Percentiles rank a stretch among this genome's conserved stretches.
These are phyloP conservation scores for Marsdenia floribunda DNA, from an alignment of 257 asterid genomes.

Conservation along the genomic window DNA sequence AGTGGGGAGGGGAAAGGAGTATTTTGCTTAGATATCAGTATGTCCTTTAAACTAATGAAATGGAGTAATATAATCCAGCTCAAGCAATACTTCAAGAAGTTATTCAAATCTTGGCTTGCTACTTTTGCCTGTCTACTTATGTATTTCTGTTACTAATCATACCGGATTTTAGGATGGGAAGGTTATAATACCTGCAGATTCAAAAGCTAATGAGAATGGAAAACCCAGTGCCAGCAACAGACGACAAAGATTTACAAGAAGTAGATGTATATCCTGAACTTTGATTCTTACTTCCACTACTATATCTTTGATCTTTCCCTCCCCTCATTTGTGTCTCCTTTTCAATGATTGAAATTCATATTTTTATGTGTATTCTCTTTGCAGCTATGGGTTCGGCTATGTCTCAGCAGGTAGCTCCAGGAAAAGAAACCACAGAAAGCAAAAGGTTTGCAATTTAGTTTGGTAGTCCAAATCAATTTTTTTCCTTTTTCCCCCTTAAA, in stretches of 20 bases:
- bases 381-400: constrained; percentile 64
- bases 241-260: constrained; percentile 47
- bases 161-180: constrained; percentile 17
- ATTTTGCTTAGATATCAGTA: neutral
- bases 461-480: neutral
- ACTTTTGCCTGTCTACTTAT: neutral
- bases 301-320: neutral
- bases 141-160: neutral
- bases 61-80: neutral
- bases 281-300: neutral
- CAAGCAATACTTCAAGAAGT: neutral
- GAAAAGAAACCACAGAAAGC: constrained; percentile 46
- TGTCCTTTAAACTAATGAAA: neutral
- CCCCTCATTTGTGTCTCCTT: neutral
- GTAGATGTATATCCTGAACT: constrained; percentile 49
- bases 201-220: constrained; percentile 27
- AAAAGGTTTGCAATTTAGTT: constrained; percentile 48
- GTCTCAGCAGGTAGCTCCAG: constrained; percentile 33
- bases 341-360: neutral
- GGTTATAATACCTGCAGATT: constrained; percentile 23
- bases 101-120: neutral
- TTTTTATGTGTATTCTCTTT: constrained; percentile 12
- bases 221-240: constrained; percentile 29
- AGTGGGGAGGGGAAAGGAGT: neutral
- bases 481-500: neutral